These are phyloP conservation scores for Mortierella sp. DNA, from an alignment of 371 early-diverging fungal genomes.

Conservation along the genomic window DNA sequence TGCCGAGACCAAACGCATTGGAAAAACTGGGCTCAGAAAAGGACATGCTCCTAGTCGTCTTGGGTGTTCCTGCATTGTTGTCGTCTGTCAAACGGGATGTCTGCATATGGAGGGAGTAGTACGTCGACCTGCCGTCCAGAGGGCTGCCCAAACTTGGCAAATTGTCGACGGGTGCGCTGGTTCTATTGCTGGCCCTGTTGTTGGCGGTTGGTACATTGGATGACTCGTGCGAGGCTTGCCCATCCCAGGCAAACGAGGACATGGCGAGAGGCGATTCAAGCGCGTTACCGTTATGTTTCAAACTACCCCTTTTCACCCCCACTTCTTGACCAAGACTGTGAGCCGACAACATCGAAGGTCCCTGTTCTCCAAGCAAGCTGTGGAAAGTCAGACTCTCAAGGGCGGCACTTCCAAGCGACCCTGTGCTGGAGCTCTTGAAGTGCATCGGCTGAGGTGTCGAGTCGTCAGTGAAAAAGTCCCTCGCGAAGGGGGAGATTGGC, in stretches of 20 bases:
- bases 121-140: slow-evolving; percentile 5
- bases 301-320: background rate
- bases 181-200: background rate
- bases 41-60: slow-evolving; percentile 37
- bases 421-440: slow-evolving; percentile 46
- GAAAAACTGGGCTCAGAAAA: slow-evolving; percentile 45
- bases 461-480: background rate
- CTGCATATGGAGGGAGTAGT: slow-evolving; percentile 6
- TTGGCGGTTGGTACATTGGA: background rate
- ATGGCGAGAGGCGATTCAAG: slow-evolving; percentile 33
- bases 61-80: background rate
- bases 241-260: slow-evolving; percentile 31
- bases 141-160: slow-evolving; percentile 5
- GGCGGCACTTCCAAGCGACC: slow-evolving; percentile 17
- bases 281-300: slow-evolving; percentile 20
- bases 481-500: slow-evolving; percentile 8
- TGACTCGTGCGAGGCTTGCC: background rate
- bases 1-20: slow-evolving; percentile 18
- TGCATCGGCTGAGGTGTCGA: slow-evolving; percentile 17
- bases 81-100: background rate
- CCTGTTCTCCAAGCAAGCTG: slow-evolving; percentile 22
- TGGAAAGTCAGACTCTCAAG: slow-evolving; percentile 6
- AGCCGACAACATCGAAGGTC: slow-evolving; percentile 8
- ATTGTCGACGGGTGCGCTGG: background rate
- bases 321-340: slow-evolving; percentile 11